phyloP scores from a whole-genome alignment of 208 protist genomes.

The Herpetomonas muscarum region DNA sequence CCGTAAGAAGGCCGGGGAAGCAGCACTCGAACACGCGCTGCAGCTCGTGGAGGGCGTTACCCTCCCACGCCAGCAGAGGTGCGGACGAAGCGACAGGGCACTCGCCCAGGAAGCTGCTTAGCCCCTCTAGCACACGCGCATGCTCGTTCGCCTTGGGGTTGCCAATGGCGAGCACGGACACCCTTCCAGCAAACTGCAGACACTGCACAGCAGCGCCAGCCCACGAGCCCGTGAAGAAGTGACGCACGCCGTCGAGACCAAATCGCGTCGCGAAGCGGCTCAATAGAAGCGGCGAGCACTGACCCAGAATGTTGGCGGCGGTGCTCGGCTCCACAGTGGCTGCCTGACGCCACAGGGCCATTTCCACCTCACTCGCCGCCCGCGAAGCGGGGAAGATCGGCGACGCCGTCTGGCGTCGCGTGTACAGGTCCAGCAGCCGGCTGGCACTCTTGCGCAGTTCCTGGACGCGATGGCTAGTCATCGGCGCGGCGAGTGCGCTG shows the following conservation, averaged over 20 bases:
- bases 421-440: constrained; percentile 60
- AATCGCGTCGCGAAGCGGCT: constrained; percentile 53
- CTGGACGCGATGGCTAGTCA: constrained; percentile 12
- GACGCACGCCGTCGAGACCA: constrained; percentile 38
- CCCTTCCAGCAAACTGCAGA: constrained; percentile 37
- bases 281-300: constrained; percentile 57
- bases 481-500: constrained; percentile 15
- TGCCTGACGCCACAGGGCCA: constrained; percentile 56
- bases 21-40: constrained; percentile 40
- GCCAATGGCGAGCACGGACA: constrained; percentile 59
- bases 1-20: constrained; percentile 26
- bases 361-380: constrained; percentile 28
- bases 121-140: constrained; percentile 24
- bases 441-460: constrained; percentile 26
- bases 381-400: constrained; percentile 2
- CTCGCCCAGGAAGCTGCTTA: constrained; percentile 44
- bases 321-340: constrained; percentile 19
- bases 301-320: constrained; percentile 15
- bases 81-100: constrained; percentile 36
- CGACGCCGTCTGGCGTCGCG: constrained; percentile 38
- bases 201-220: constrained; percentile 37
- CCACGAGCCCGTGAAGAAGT: constrained; percentile 60
- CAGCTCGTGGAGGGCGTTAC: constrained; percentile 50
- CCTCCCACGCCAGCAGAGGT: constrained; percentile 59
- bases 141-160: constrained; percentile 25